These are phyloP conservation scores for Fremontodendron californicum DNA, from an alignment of 345 rosid genomes.

Conservation along the genomic window DNA sequence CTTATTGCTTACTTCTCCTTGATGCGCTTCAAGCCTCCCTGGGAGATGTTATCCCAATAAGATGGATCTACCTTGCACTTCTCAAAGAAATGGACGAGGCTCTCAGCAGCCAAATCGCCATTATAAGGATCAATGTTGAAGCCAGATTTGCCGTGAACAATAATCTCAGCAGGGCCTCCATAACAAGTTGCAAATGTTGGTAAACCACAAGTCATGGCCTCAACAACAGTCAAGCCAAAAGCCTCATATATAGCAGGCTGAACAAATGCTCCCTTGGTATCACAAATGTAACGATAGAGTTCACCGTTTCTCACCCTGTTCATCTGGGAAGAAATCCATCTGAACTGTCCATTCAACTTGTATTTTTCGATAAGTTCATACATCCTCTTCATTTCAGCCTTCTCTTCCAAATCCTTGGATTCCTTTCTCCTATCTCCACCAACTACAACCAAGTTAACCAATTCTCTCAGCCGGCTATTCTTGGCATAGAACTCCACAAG, in stretches of 20 bases:
- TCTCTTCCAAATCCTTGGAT: slow-evolving; percentile 77
- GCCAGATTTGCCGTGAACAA: slow-evolving; percentile 77
- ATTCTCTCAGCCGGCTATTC: slow-evolving; percentile 56
- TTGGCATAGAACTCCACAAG: slow-evolving; percentile 91
- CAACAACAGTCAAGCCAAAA: slow-evolving; percentile 81
- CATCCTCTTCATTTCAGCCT: slow-evolving; percentile 91
- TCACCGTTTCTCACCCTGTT: slow-evolving; percentile 81
- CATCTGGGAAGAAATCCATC: slow-evolving; percentile 96
- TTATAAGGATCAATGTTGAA: slow-evolving; percentile 87
- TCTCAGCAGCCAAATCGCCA: slow-evolving; percentile 67
- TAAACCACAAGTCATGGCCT: slow-evolving; percentile 88
- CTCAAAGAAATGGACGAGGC: slow-evolving; percentile 61
- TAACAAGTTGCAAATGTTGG: slow-evolving; percentile 80
- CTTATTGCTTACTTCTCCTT: slow-evolving; percentile 55
- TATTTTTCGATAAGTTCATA: slow-evolving; percentile 54
- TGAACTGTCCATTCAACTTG: slow-evolving; percentile 69
- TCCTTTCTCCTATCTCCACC: slow-evolving; percentile 93
- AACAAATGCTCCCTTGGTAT: slow-evolving; percentile 83
- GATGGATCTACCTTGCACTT: slow-evolving; percentile 58
- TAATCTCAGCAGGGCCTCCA: slow-evolving; percentile 93
- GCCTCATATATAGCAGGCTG: slow-evolving; percentile 88
- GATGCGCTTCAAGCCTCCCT: slow-evolving; percentile 68
- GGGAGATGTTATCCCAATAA: slow-evolving; percentile 69
- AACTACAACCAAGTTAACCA: slow-evolving; percentile 79
- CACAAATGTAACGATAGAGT: slow-evolving; percentile 74